Evolutionary conservation across 768 basidiomycete species (phyloP).

Genomic region (Erythrobasidium yunnanense): DNA sequence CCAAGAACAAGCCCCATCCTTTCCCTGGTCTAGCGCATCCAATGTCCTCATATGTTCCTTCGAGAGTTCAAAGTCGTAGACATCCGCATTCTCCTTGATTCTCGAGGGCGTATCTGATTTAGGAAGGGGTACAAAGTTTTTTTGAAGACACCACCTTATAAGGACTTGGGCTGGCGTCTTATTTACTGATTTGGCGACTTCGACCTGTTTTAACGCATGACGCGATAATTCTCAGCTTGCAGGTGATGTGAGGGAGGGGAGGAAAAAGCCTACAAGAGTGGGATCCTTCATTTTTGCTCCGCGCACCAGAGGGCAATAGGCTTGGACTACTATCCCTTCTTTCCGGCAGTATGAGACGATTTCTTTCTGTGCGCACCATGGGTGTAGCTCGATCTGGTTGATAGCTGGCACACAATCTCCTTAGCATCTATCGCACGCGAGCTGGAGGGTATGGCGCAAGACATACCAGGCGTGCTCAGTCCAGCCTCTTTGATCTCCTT

Average conservation of each 20-base stretch:
- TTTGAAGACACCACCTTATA: constrained; percentile 40
- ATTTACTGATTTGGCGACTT: constrained; percentile 22
- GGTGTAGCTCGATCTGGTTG: constrained; percentile 43
- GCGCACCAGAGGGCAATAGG: constrained; percentile 64
- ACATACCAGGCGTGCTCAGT: constrained; percentile 5
- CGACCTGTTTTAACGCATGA: neutral
- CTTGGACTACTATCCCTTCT: constrained; percentile 41
- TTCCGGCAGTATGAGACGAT: constrained; percentile 54
- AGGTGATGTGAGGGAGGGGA: neutral
- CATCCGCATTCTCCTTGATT: constrained; percentile 55
- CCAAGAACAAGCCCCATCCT: constrained; percentile 67
- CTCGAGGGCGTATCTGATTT: constrained; percentile 63
- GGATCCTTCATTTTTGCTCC: constrained; percentile 44
- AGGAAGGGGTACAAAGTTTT: constrained; percentile 67
- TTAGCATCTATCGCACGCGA: no score
- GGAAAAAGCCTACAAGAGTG: constrained; percentile 47
- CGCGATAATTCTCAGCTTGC: neutral
- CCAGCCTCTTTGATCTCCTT: constrained; percentile 51
- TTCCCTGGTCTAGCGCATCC: constrained; percentile 61
- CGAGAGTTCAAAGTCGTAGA: constrained; percentile 65
- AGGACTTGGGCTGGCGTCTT: constrained; percentile 45
- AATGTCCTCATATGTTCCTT: constrained; percentile 57
- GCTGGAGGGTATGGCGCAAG: neutral
- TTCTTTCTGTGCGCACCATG: constrained; percentile 56
- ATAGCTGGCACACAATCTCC: neutral